These are phyloP conservation scores for Arthroderma sp. DNA, from an alignment of 2,329 filamentous ascomycete genomes.

Conservation along the genomic window DNA sequence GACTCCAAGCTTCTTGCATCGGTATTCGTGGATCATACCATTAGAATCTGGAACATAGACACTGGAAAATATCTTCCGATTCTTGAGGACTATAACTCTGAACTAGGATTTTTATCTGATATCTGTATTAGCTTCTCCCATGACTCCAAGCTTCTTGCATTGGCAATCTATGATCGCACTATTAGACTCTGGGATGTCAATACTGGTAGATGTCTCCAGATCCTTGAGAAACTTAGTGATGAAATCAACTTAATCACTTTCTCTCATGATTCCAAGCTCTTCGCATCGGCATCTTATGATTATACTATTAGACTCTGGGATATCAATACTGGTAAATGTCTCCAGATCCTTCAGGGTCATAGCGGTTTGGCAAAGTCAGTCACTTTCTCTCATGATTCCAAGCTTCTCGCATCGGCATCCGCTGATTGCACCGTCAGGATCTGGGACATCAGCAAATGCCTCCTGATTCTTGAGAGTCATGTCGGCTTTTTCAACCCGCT, in stretches of 20 bases:
- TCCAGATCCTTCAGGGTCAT: neutral
- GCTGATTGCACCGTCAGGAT: too few relatives aligned
- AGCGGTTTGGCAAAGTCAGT: too few relatives aligned
- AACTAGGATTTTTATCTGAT: too few relatives aligned
- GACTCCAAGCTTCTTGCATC: neutral
- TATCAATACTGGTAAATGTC: constrained; percentile 1
- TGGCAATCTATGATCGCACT: too few relatives aligned
- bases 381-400: too few relatives aligned
- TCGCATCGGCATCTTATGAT: constrained; percentile 1
- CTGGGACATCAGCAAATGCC: too few relatives aligned
- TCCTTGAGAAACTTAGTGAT: constrained; percentile 5
- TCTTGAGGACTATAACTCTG: too few relatives aligned
- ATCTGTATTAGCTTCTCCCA: neutral
- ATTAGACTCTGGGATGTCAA: constrained; percentile 14
- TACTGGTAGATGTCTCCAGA: neutral
- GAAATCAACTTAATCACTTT: constrained; percentile 7
- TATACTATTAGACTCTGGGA: too few relatives aligned
- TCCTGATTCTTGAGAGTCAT: neutral
- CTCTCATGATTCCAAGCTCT: neutral
- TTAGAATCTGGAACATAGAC: constrained; percentile 1
- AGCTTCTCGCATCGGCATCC: too few relatives aligned
- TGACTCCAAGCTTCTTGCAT: neutral
- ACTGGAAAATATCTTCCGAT: neutral
- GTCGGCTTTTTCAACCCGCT: neutral
- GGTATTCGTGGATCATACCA: neutral